phyloP scores from a whole-genome alignment of 495 filamentous ascomycete genomes.

The Tetracladium setigerum region DNA sequence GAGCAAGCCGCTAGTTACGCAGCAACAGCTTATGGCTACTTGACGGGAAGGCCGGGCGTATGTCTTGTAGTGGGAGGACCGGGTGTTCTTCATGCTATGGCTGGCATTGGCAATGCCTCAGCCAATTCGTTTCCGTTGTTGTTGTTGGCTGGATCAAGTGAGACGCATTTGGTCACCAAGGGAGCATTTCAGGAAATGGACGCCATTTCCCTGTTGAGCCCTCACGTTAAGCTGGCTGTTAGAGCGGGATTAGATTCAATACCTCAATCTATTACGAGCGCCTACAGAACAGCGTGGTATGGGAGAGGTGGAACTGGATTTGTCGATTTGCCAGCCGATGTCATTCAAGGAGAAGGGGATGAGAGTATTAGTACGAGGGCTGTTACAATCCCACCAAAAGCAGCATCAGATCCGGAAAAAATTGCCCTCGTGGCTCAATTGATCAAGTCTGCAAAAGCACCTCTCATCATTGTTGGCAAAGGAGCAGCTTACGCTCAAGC shows the following conservation, averaged over 20 bases:
- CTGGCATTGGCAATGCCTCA: conserved; percentile 51
- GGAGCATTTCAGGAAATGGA: conserved; percentile 59
- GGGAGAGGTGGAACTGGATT: conserved; percentile 51
- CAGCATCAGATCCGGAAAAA: conserved; percentile 33
- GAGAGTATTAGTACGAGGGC: conserved; percentile 7
- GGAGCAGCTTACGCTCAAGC: conserved; percentile 53
- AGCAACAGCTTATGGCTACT: conserved; percentile 56
- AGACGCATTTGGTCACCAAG: conserved; percentile 44
- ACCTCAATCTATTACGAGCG: conserved; percentile 41
- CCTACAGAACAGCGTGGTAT: conserved; percentile 49
- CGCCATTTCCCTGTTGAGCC: conserved; percentile 46
- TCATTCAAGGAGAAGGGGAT: conserved; percentile 40
- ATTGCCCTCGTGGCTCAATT: conserved; percentile 39
- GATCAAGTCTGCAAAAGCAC: conserved; percentile 42
- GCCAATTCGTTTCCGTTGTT: conserved; percentile 54
- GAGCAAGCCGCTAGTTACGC: conserved; percentile 61
- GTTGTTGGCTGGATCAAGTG: conserved; percentile 50
- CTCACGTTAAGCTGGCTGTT: conserved; percentile 51
- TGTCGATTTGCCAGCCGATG: conserved; percentile 55
- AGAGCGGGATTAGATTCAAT: conserved; percentile 44
- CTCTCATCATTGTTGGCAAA: conserved; percentile 53
- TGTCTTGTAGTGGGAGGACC: conserved; percentile 61
- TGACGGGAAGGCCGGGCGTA: conserved; percentile 54
- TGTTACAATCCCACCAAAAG: conserved; percentile 34
- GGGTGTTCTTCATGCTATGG: conserved; percentile 54